Evolutionary conservation across 441 rosid genomes (phyloP).

Genomic region (Pelargonium cotyledonis): DNA sequence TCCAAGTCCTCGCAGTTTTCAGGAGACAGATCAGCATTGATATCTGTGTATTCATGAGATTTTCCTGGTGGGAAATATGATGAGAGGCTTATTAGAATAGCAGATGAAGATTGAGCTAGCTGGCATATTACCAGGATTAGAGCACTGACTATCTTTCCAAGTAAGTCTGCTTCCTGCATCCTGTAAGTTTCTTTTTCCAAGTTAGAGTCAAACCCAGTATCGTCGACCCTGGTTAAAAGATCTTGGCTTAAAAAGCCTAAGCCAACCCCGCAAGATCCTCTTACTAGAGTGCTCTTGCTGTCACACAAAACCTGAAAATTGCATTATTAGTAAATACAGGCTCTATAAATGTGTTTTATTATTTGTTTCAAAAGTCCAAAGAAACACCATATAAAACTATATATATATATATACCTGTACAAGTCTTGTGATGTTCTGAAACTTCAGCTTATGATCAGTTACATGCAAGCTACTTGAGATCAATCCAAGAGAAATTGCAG

Average conservation of each 20-base stretch:
- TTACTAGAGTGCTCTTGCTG: slow-evolving; percentile 78
- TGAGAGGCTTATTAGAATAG: slow-evolving; percentile 44
- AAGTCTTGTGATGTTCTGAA: slow-evolving; percentile 63
- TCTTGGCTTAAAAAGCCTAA: slow-evolving; percentile 84
- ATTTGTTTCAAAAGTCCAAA: not conserved
- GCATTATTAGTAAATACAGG: slow-evolving; percentile 13
- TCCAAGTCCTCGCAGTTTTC: slow-evolving; percentile 52
- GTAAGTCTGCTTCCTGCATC: slow-evolving; percentile 51
- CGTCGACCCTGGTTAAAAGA: slow-evolving; percentile 51
- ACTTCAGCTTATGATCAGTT: slow-evolving; percentile 77
- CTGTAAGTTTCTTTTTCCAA: slow-evolving; percentile 43
- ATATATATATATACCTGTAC: slow-evolving; percentile 54
- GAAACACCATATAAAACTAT: slow-evolving; percentile 13
- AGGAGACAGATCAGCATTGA: slow-evolving; percentile 34
- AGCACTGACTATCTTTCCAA: slow-evolving; percentile 55
- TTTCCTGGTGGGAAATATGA: slow-evolving; percentile 35
- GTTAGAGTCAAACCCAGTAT: slow-evolving; percentile 33
- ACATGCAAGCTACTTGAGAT: slow-evolving; percentile 65
- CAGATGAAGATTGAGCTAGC: slow-evolving; percentile 41
- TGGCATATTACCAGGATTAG: slow-evolving; percentile 43
- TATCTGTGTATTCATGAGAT: slow-evolving; percentile 25
- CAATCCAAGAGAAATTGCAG: slow-evolving; percentile 87
- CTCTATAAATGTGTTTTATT: not conserved
- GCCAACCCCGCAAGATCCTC: slow-evolving; percentile 93
- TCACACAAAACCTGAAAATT: slow-evolving; percentile 65